Base-by-base conservation (phyloP, 129 eudicot species). In the Chrysanthemum lavandulifolium region DNA sequence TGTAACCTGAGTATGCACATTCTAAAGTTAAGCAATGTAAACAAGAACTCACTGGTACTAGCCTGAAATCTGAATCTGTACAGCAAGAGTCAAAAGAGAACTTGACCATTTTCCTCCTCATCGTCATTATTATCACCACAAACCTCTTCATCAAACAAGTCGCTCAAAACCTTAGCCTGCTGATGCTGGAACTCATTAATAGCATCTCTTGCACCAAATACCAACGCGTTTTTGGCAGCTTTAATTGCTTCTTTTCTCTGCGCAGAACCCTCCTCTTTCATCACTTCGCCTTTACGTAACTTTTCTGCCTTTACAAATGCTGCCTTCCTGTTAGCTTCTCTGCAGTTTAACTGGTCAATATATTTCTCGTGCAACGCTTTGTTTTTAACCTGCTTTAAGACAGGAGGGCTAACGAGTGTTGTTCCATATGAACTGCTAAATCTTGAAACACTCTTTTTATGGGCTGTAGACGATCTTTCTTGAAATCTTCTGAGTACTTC, bases 311-410 rank as follows among this genome's bases (percentile, higher is more conserved):
- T 88, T 16, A 54, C 67, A 15, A 76, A 43, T 25, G 79, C 84
- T 33, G 86, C 87, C 72, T 81, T 94, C 82, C 98, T 94, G 72
- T 76, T 87, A 18, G 86, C 91, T 72, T 90, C 97, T 75, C 99
- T 86, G 12, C 72, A 65, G 67, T 88, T 90, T 25, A 94, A 77
- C 82, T 75, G 87, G 60, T 94, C 99, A 2, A 94, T 83, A 78
- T 94, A 94, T 67, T 88, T 94, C 81, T 94, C 97, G 69, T 94
- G 99, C 67, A 90, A 76, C 12, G 82, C 99, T 74, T 81, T 83
- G 85, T 90, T 90, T 69, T 90, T 94, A 18, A 94, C 83, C 83
- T 83, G 87, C 82, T 94, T 94, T 78, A 94, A 68, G 80, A 94
- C 96, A 0, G 88, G 96, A 6, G 99, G 97, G 53, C 99, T 94